Conservation (phyloP, 371 early-diverging fungal genomes). For the Smittium mucronatum region DNA sequence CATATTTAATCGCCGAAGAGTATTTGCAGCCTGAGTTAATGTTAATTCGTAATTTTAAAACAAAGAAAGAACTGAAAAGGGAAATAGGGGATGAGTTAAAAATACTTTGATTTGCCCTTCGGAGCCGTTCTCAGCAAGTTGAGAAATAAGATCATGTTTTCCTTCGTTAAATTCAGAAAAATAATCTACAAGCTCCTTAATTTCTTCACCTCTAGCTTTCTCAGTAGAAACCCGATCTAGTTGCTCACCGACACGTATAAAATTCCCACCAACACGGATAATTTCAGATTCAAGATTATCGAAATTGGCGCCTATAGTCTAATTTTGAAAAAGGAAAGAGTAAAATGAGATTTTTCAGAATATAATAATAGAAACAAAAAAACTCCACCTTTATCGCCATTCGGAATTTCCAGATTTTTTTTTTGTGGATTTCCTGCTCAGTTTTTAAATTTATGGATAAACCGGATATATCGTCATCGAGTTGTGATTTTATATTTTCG, state of each 20-base stretch:
- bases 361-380: neutral
- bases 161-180: conserved; percentile 79
- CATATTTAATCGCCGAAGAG: conserved; percentile 67
- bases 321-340: conserved; percentile 17
- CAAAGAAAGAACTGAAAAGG: neutral
- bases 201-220: conserved; percentile 68
- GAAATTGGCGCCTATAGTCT: conserved; percentile 55
- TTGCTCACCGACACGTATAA: conserved; percentile 93
- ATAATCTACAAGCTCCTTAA: conserved; percentile 77
- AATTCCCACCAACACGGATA: conserved; percentile 84
- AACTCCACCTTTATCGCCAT: conserved; percentile 51
- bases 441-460: conserved; percentile 60
- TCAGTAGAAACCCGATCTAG: conserved; percentile 89
- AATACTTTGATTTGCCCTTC: conserved; percentile 70
- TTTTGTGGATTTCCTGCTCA: conserved; percentile 58
- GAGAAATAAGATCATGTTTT: conserved; percentile 53
- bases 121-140: conserved; percentile 51
- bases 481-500: conserved; percentile 48
- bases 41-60: neutral
- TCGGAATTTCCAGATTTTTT: conserved; percentile 55
- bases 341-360: neutral
- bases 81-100: neutral
- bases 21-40: conserved; percentile 49
- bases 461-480: conserved; percentile 68
- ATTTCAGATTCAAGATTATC: conserved; percentile 75